These are phyloP conservation scores for Talaromyces liani DNA, from an alignment of 495 filamentous ascomycete species.

Conservation along the genomic window DNA sequence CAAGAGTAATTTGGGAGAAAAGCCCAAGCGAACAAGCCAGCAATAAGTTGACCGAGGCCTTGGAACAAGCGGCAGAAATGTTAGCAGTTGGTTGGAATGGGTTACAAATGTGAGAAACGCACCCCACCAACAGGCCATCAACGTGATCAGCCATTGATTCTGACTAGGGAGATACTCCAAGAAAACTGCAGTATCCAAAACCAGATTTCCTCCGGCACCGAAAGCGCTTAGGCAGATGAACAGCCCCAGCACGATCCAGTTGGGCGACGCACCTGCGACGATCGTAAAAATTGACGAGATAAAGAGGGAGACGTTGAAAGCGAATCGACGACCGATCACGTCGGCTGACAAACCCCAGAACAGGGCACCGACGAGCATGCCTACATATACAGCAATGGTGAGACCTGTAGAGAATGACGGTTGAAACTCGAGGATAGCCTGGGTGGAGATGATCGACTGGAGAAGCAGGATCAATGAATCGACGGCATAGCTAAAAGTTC, in stretches of 20 bases:
- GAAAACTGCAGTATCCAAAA: slow-evolving; percentile 59
- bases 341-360: slow-evolving; percentile 50
- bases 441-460: slow-evolving; percentile 54
- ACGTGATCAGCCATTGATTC: slow-evolving; percentile 38
- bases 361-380: slow-evolving; percentile 45
- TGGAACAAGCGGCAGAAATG: not conserved
- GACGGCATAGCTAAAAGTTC: slow-evolving; percentile 49
- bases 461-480: slow-evolving; percentile 62
- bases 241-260: slow-evolving; percentile 40
- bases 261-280: slow-evolving; percentile 40
- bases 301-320: slow-evolving; percentile 45
- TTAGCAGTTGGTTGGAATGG: not conserved
- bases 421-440: slow-evolving; percentile 33
- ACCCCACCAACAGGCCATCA: slow-evolving; percentile 47
- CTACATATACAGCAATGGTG: slow-evolving; percentile 52
- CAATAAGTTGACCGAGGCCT: slow-evolving; percentile 22
- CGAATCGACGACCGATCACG: slow-evolving; percentile 45
- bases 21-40: slow-evolving; percentile 38
- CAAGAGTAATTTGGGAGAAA: slow-evolving; percentile 36
- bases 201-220: slow-evolving; percentile 58
- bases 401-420: slow-evolving; percentile 43
- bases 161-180: slow-evolving; percentile 43
- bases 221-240: slow-evolving; percentile 41
- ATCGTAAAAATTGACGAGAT: slow-evolving; percentile 41
- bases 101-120: not conserved